Base-by-base conservation (phyloP, 2,329 filamentous ascomycete species). In the Aspergillus luchuensis region DNA sequence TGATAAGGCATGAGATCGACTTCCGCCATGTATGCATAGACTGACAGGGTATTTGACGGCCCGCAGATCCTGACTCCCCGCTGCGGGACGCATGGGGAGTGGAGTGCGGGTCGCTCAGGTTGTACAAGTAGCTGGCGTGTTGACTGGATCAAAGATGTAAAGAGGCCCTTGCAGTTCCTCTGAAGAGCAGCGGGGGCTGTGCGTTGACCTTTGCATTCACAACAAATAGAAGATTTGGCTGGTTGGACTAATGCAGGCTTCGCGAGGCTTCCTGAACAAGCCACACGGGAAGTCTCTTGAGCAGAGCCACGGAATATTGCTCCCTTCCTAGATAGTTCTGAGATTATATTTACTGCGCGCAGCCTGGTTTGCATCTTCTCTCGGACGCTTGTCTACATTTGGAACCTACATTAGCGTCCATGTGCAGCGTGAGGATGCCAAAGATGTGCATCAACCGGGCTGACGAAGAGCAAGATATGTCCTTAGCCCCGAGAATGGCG, bases 21-120 rank as follows among this genome's bases (percentile, higher is more conserved):
- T 10, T 19, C 41, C 8, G 11, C 15, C 8, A 45, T 21, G 17
- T 11, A 13, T 21, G 8, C 17, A 45, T 45, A 45, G 19, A 45
- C 19, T 17, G 21, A 23, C 19, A 45, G 41, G 45, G 21, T 25
- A 30, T 49, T 23, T 49, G 23, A 2, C 45, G 45, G 23, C 25
- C 47, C 25, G 47, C 47, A 50, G 47, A 50, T 50, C 47, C 17
- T 33, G 47, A 50, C 47, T 17, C 47, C 47, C 47, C 47, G 47
- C 47, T 17, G 47, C 47, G 47, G 47, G 47, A 50, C 47, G 47
- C 25, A 33, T 30, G 47, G 45, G 21, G 15, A n/a, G 47, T 50
- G 47, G 47, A 30, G 47, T 17, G 23, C 47, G 45, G 45, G 41
- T 45, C 41, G 21, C 41, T 23, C 19, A 45, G 19, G 19, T 45